phyloP scores from a whole-genome alignment of 352 stramenopile genomes.

The Globisporangium yorkense region DNA sequence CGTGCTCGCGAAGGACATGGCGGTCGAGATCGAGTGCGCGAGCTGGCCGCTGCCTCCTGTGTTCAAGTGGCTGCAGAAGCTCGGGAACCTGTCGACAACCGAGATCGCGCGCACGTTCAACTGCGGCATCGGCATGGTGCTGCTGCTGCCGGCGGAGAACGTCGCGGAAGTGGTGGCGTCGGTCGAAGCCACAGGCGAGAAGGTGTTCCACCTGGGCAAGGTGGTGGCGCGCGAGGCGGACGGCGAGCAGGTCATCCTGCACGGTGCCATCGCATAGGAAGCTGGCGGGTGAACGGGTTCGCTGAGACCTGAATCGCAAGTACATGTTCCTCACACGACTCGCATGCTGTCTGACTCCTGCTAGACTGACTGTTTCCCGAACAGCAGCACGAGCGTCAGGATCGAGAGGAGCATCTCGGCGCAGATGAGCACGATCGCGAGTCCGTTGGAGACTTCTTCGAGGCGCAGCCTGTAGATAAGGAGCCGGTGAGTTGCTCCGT shows the following conservation, averaged over 20 bases:
- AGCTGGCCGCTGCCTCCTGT: slow-evolving; percentile 91
- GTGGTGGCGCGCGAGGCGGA: slow-evolving; percentile 50
- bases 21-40: slow-evolving; percentile 90
- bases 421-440: slow-evolving; percentile 53
- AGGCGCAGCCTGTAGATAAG: slow-evolving; percentile 34
- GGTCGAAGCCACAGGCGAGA: slow-evolving; percentile 83
- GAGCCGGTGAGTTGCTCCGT: not conserved
- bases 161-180: slow-evolving; percentile 84
- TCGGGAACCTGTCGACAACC: slow-evolving; percentile 88
- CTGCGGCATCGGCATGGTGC: slow-evolving; percentile 98
- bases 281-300: not conserved
- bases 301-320: not conserved
- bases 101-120: slow-evolving; percentile 99
- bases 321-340: slow-evolving; percentile 1
- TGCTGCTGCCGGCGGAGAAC: slow-evolving; percentile 90
- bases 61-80: slow-evolving; percentile 97
- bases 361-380: slow-evolving; percentile 12
- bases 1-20: slow-evolving; percentile 90
- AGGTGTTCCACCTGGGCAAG: slow-evolving; percentile 87
- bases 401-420: slow-evolving; percentile 47
- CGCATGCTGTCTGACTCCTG: not conserved
- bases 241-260: slow-evolving; percentile 84
- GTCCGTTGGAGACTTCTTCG: slow-evolving; percentile 53
- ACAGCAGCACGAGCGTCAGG: slow-evolving; percentile 36
- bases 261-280: slow-evolving; percentile 55